A percentile compares a stretch with the other conserved stretches of the same genome.
Conservation (phyloP, 768 basidiomycete genomes). For the Dioszegia crocea region DNA sequence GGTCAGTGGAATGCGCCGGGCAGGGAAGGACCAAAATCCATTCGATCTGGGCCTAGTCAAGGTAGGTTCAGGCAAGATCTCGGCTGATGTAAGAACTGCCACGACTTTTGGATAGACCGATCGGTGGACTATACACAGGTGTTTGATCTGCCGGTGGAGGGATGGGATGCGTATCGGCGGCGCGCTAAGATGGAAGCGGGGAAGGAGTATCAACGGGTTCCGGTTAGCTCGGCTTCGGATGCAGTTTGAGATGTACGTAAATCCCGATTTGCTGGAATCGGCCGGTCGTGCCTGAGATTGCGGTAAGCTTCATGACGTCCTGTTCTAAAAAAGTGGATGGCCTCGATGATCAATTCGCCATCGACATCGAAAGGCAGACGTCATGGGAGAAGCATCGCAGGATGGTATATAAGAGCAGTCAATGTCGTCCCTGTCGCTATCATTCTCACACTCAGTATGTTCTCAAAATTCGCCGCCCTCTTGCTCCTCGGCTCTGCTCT, state of each 20-base stretch:
- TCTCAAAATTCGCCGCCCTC: slow-evolving; percentile 12
- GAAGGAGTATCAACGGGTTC: slow-evolving; percentile 4
- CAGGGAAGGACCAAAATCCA: slow-evolving; percentile 75
- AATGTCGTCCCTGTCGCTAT: no score
- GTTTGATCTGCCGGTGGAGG: slow-evolving; percentile 84
- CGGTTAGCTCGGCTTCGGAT: no score
- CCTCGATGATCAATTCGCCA: no score
- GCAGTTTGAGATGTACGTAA: neutral
- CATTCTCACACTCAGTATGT: slow-evolving; percentile 7
- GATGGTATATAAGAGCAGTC: no score
- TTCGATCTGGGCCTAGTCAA: slow-evolving; percentile 71
- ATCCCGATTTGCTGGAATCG: slow-evolving; percentile 1
- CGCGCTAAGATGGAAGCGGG: slow-evolving; percentile 18
- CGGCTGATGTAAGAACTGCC: slow-evolving; percentile 49
- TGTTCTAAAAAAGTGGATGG: no score
- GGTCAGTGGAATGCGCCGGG: slow-evolving; percentile 74
- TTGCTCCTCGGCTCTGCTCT: slow-evolving; percentile 19
- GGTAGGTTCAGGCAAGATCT: slow-evolving; percentile 20
- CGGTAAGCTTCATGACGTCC: no score
- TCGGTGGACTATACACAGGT: slow-evolving; percentile 85
- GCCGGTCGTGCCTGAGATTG: neutral
- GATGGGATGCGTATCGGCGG: slow-evolving; percentile 37
- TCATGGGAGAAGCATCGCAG: no score
- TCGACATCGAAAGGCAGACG: no score
- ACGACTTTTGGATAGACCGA: slow-evolving; percentile 88